Percentiles rank a stretch among this genome's conserved stretches.
phyloP scores from a whole-genome alignment of 805 yeast species.

The Saccharomycopsis fodiens region DNA sequence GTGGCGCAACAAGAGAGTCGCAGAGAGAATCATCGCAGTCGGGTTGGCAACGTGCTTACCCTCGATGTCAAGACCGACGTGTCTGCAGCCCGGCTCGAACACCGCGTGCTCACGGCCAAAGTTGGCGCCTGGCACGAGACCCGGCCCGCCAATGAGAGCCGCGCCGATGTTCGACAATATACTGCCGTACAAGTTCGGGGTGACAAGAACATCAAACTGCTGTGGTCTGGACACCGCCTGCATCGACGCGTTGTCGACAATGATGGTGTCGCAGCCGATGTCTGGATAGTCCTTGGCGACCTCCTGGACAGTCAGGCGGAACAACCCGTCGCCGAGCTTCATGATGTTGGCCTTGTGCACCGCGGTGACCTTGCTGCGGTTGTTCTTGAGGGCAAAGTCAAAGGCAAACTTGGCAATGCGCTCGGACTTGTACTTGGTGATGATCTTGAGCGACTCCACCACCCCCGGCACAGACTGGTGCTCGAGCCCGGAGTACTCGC shows the following conservation, averaged over 20 bases:
- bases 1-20: constrained; percentile 90
- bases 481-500: constrained; percentile 97
- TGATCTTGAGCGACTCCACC: constrained; percentile 91
- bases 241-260: constrained; percentile 98
- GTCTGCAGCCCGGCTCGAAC: constrained; percentile 99
- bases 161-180: constrained; percentile 97
- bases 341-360: constrained; percentile 98
- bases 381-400: constrained; percentile 88
- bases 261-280: constrained; percentile 79
- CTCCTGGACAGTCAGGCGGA: constrained; percentile 87
- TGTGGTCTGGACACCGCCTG: constrained; percentile 98
- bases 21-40: constrained; percentile 91
- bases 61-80: constrained; percentile 93
- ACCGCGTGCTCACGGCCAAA: constrained; percentile 97
- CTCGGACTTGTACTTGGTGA: constrained; percentile 91
- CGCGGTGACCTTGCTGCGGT: constrained; percentile 89
- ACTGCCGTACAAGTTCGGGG: constrained; percentile 98
- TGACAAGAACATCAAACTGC: constrained; percentile 95
- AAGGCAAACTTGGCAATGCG: constrained; percentile 96
- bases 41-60: constrained; percentile 97
- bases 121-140: constrained; percentile 97
- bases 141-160: constrained; percentile 92
- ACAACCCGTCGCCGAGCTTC: constrained; percentile 97
- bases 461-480: constrained; percentile 97
- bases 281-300: constrained; percentile 84